Evolutionary conservation across 805 yeast species (phyloP), one percentile per base, ranked within the genome.

Genomic region (Hanseniaspora hatyaiensis): DNA sequence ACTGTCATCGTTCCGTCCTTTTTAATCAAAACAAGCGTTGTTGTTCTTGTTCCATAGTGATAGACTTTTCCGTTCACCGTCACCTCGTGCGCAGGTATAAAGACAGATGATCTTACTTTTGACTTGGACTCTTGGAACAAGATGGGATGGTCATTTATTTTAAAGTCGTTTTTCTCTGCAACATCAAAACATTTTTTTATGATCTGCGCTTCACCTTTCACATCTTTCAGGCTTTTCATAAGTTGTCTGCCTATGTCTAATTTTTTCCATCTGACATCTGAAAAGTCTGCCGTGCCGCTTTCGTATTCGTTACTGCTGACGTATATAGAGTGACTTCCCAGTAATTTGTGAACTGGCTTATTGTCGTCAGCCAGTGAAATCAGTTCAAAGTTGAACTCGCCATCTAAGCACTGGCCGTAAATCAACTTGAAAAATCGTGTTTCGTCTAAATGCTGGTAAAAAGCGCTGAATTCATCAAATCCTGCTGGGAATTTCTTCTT

Each of bases 361-460:
- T 48, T 34, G 13, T 48, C 47, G 28, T 42, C 40, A 1, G 34
- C 48, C 15, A 48, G 16, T 2, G 51, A 48, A 4, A 48, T 4
- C 8, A 44, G 13, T 9, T 31, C 13, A 6, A 29, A 30, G 15
- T 20, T 16, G 13, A 34, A 11, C 6, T 22, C 18, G 11, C 12
- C 23, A n/a, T 19, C 8, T 9, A 16, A 5, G n/a, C 20, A 37
- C 47, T 60, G 64, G 6, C 72, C 73, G 54, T 60, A 62, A 50
- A 68, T 55, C n/a, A 68, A 52, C 44, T 61, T 66, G 52, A 68
- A 62, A 41, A 54, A 55, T 1, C 65, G 62, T 11, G 65, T 57
- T 4, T 52, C 34, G 4, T 39, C 23, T 22, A 62, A 15, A 13
- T 51, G 41, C 6, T 54, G 52, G 40, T 56, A 60, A 15, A 18